Percentiles rank a stretch among this genome's conserved stretches.
These are phyloP conservation scores for Globisporangium recalcitrans DNA, from an alignment of 352 stramenopile genomes.

Conservation along the genomic window DNA sequence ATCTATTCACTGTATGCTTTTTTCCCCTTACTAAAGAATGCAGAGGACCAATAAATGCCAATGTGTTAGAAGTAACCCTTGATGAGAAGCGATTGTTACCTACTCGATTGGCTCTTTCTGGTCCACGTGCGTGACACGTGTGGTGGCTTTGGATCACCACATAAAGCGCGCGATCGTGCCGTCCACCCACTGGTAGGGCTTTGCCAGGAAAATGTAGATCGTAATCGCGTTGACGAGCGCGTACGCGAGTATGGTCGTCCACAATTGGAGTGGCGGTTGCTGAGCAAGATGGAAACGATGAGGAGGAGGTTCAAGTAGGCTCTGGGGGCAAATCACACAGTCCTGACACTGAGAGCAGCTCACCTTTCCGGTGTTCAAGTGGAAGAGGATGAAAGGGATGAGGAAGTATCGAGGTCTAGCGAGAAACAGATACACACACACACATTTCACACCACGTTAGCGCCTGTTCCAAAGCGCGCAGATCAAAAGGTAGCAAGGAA, in stretches of 20 bases:
- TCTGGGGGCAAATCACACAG: too few relatives aligned
- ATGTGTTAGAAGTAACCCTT: too few relatives aligned
- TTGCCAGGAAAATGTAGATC: conserved; percentile 68
- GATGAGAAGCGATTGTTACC: background rate
- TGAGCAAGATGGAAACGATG: conserved; percentile 16
- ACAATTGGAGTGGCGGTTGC: conserved; percentile 48
- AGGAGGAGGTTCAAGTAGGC: background rate
- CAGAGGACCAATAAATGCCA: too few relatives aligned
- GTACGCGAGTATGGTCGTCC: conserved; percentile 37
- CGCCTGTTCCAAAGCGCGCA: conserved; percentile 2
- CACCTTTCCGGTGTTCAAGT: conserved; percentile 72
- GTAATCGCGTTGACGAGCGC: conserved; percentile 57
- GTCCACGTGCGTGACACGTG: background rate
- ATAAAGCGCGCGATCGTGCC: conserved; percentile 80
- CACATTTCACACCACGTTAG: background rate
- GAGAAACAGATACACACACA: conserved; percentile 10
- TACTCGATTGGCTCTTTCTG: background rate
- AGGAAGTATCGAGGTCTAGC: conserved; percentile 79
- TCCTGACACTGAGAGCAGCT: conserved; percentile 9
- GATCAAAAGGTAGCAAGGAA: background rate
- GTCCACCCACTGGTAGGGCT: conserved; percentile 74
- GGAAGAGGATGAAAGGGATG: conserved; percentile 71
- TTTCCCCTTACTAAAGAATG: too few relatives aligned
- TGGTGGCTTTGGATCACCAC: conserved; percentile 48
- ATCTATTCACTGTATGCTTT: too few relatives aligned